Evolutionary conservation across 768 basidiomycete genomes (phyloP).

Genomic region (Rhizopogon salebrosus): DNA sequence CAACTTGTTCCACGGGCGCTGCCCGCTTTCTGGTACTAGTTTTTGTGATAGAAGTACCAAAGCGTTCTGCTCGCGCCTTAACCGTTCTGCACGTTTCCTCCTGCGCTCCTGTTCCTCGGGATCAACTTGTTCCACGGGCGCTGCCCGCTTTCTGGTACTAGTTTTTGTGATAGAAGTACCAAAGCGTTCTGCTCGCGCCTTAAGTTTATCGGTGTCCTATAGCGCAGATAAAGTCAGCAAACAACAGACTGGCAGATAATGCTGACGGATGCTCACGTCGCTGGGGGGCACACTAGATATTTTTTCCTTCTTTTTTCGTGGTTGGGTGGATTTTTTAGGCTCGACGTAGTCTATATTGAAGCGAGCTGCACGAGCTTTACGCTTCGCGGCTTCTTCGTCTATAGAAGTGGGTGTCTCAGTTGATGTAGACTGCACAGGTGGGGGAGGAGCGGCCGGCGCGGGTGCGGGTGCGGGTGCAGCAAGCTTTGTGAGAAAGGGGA

Average conservation of each 20-base stretch:
- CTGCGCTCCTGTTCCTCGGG: conserved; percentile 54
- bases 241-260: not conserved
- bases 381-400: conserved; percentile 52
- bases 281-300: conserved; percentile 22
- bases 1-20: conserved; percentile 37
- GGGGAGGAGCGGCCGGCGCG: not conserved
- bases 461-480: conserved; percentile 1
- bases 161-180: conserved; percentile 25
- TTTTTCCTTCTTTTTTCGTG: conserved; percentile 13
- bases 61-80: conserved; percentile 50
- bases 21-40: conserved; percentile 23
- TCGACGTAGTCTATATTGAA: conserved; percentile 63
- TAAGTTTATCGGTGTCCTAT: conserved; percentile 47
- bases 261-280: not conserved
- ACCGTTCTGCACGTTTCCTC: conserved; percentile 60
- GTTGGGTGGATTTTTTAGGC: conserved; percentile 27
- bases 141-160: conserved; percentile 25
- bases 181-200: conserved; percentile 53
- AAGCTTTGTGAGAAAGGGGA: conserved; percentile 1
- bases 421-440: not conserved
- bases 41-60: conserved; percentile 32
- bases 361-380: conserved; percentile 59
- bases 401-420: conserved; percentile 3
- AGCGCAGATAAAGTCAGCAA: not conserved
- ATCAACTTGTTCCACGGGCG: conserved; percentile 41